Conservation (phyloP, 2,329 filamentous ascomycete genomes). For the Erysiphe pulchra region DNA sequence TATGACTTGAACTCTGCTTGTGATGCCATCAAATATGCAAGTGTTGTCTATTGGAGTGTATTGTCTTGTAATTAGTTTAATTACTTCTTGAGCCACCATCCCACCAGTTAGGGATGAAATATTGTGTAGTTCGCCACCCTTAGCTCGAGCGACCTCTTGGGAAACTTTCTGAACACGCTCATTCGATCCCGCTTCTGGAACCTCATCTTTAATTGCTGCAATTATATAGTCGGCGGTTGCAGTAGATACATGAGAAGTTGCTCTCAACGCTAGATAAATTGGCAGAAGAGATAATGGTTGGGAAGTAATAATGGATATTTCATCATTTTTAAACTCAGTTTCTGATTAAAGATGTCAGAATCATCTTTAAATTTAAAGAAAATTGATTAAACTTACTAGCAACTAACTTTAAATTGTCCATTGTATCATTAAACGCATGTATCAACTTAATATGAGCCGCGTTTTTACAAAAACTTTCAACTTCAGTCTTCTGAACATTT, state of each 20-base stretch:
- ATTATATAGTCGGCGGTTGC: slow-evolving; percentile 28
- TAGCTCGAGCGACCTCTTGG: slow-evolving; percentile 47
- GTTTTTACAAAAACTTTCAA: slow-evolving; percentile 88
- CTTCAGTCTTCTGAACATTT: slow-evolving; percentile 40
- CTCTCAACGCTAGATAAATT: slow-evolving; percentile 40
- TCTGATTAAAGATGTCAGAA: slow-evolving; percentile 17
- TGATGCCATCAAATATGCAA: slow-evolving; percentile 43
- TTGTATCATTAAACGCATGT: slow-evolving; percentile 16
- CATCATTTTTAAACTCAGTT: slow-evolving; percentile 27
- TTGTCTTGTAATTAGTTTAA: slow-evolving; percentile 62
- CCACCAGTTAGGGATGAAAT: slow-evolving; percentile 70
- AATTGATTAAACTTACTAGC: slow-evolving; percentile 6
- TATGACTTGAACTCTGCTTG: slow-evolving; percentile 12
- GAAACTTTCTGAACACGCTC: slow-evolving; percentile 27
- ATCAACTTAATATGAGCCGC: slow-evolving; percentile 81
- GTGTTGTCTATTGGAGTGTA: slow-evolving; percentile 48
- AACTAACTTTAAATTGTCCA: slow-evolving; percentile 6
- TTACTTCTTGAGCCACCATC: slow-evolving; percentile 87
- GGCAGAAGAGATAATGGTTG: slow-evolving; percentile 30
- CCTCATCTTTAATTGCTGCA: slow-evolving; percentile 17
- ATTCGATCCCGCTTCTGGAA: slow-evolving; percentile 22
- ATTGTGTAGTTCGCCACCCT: slow-evolving; percentile 76
- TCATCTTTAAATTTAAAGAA: neutral
- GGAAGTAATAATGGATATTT: slow-evolving; percentile 17
- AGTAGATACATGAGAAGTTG: slow-evolving; percentile 21